phyloP scores from a whole-genome alignment of 257 asterid genomes.

The Solanum gandarillasii region DNA sequence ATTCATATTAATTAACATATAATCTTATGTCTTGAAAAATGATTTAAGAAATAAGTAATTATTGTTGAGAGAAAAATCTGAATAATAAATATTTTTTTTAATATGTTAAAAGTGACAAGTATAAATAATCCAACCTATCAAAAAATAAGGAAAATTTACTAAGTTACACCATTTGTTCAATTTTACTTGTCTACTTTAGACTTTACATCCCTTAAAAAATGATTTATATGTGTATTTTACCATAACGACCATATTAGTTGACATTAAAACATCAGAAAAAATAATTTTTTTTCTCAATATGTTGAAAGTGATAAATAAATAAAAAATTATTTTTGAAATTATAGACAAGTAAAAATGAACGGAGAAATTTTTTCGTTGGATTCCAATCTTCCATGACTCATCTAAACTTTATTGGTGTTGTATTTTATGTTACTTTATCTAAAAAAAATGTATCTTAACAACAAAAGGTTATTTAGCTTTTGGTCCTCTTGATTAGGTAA shows the following conservation, averaged over 20 bases:
- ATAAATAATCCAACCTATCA: rapidly evolving
- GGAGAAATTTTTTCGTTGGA: neutral
- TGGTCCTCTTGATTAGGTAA: neutral
- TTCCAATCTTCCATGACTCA: neutral
- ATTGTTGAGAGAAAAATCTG: rapidly evolving
- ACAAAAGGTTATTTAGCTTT: neutral
- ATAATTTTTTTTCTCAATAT: no score
- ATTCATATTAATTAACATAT: no score
- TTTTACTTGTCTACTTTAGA: neutral
- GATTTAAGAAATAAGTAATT: no score
- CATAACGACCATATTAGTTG: neutral
- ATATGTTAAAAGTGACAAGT: no score
- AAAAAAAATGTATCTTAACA: neutral
- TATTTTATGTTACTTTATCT: neutral
- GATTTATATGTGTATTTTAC: neutral
- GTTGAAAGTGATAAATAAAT: no score
- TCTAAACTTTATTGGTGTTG: neutral
- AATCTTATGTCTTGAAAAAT: neutral
- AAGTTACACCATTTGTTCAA: rapidly evolving
- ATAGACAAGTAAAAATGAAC: no score
- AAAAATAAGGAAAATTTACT: neutral
- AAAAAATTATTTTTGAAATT: no score
- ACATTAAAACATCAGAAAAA: no score
- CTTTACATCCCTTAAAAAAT: rapidly evolving
- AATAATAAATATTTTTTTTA: no score